phyloP scores from a whole-genome alignment of 257 asterid genomes.

The Buddleja alternifolia region DNA sequence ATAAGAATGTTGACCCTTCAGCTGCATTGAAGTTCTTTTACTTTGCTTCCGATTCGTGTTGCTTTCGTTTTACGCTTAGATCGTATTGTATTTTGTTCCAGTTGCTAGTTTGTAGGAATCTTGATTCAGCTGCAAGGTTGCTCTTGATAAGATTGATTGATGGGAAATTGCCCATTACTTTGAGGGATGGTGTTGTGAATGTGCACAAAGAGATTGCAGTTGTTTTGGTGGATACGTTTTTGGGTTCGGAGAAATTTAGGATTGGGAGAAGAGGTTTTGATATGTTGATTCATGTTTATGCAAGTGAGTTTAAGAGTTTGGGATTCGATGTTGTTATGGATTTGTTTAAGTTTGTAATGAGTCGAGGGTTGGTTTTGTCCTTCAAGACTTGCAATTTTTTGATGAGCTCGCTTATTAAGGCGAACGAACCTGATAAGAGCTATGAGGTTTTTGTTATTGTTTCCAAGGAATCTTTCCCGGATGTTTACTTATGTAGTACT shows the following conservation, averaged over 20 bases:
- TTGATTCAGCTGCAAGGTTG: conserved; percentile 66
- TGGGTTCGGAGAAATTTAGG: conserved; percentile 32
- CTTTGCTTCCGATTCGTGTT: conserved; percentile 49
- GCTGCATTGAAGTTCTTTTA: conserved; percentile 66
- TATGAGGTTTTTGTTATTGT: conserved; percentile 62
- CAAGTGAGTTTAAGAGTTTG: conserved; percentile 50
- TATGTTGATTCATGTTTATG: conserved; percentile 74
- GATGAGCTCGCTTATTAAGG: conserved; percentile 76
- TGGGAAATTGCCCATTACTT: conserved; percentile 50
- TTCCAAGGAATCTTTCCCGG: conserved; percentile 47
- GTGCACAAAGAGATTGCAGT: conserved; percentile 57
- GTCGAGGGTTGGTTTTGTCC: conserved; percentile 69
- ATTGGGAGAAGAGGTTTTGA: conserved; percentile 55
- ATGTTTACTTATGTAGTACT: conserved; percentile 73
- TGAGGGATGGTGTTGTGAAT: conserved; percentile 35
- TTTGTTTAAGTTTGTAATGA: conserved; percentile 51
- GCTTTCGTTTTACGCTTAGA: conserved; percentile 62
- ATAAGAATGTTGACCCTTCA: conserved; percentile 56
- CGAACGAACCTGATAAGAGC: conserved; percentile 54
- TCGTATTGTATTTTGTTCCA: conserved; percentile 69
- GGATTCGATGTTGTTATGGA: conserved; percentile 63
- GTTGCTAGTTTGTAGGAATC: conserved; percentile 59
- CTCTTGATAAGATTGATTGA: conserved; percentile 75
- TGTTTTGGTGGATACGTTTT: conserved; percentile 47
- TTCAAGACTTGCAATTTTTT: conserved; percentile 71